Conservation (phyloP, 306 rosid species). For the Oemleria cerasiformis region DNA sequence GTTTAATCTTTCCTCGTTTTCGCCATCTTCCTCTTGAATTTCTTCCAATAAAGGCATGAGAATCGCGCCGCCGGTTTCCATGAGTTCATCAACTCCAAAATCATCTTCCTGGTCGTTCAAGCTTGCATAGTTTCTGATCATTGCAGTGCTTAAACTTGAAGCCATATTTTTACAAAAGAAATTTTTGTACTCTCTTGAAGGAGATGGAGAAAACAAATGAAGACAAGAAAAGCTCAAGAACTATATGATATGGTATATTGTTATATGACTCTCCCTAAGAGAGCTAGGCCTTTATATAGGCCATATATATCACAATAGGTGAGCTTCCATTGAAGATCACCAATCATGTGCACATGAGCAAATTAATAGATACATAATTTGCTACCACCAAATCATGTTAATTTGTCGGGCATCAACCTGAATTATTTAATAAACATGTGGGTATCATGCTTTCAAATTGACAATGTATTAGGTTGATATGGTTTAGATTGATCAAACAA, state of each 20-base stretch:
- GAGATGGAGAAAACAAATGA: not conserved
- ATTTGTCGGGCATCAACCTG: not conserved
- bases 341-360: slow-evolving; percentile 6
- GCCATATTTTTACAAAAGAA: not conserved
- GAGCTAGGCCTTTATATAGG: not conserved
- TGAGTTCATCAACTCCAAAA: slow-evolving; percentile 23
- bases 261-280: not conserved
- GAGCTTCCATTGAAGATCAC: not conserved
- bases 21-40: slow-evolving; percentile 33
- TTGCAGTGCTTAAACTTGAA: slow-evolving; percentile 1
- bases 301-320: not conserved
- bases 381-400: not conserved
- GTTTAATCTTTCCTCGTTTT: slow-evolving; percentile 42
- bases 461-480: too few relatives aligned
- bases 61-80: slow-evolving; percentile 32
- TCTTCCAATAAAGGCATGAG: slow-evolving; percentile 46
- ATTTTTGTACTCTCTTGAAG: not conserved
- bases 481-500: too few relatives aligned
- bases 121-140: slow-evolving; percentile 2
- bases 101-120: slow-evolving; percentile 14
- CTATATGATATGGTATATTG: not conserved
- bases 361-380: not conserved
- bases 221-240: not conserved
- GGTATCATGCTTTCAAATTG: too few relatives aligned
- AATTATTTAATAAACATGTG: too few relatives aligned